Base-by-base conservation (phyloP, 345 rosid species). In the Brassica cretica region DNA sequence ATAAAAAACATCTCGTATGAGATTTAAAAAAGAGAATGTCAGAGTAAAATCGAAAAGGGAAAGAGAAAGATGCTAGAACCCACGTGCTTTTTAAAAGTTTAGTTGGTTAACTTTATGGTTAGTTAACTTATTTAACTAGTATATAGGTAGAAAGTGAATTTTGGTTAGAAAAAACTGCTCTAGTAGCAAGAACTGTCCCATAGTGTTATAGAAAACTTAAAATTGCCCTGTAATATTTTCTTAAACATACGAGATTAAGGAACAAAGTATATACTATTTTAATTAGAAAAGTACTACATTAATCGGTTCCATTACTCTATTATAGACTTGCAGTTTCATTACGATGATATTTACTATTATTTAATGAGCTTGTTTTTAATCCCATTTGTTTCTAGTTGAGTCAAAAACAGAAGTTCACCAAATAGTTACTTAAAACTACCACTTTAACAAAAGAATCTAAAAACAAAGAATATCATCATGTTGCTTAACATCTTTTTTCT, bases 181-280 rank as follows among this genome's bases (percentile, higher is more conserved):
- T 33, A 33, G 7, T 33, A 5, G 8, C 37, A 33, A 33, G 8
- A 33, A 33, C 37, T 33, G 37, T 33, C 8, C 8, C 0, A 33
- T 33, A 4, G 8, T 33, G 37, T 33, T 33, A 33, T 33, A 33
- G 37, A 33, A 33, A 33, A 33, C 37, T 33, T 33, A 33, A 25
- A 25, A 25, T 0, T 25, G 29, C 4, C 27, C 29, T 25, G 29
- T 25, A 3, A 25, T 25, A 25, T 25, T 25, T 3, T 25, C 29
- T 21, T 21, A 21, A 21, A 21, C 2, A 21, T 19, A 55, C 25
- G 11, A 27, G 53, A 25, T 27, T 64, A 21, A 5, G 25, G 24
- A 21, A 64, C 32, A 33, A n/a, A 60, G 83, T 84, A 84, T 58
- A 86, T 69, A 77, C 30, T 58, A 32, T 55, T 21, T 21, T 18